Conservation (phyloP, 139 green algal genomes). For the Edaphochlamys debaryana region DNA sequence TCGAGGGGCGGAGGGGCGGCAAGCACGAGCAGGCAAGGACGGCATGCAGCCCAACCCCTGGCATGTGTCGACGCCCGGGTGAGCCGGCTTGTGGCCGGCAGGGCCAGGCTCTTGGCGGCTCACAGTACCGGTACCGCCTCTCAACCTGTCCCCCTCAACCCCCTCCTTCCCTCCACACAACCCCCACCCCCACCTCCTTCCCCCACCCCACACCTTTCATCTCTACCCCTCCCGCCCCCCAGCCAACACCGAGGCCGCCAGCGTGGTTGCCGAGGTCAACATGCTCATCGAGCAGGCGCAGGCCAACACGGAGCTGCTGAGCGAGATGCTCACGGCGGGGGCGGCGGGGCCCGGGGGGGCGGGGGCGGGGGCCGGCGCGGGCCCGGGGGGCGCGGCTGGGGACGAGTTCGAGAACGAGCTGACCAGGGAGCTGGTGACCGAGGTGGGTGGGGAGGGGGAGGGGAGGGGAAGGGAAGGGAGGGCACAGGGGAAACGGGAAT, state of each 20-base stretch:
- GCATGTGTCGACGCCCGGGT: too few relatives aligned
- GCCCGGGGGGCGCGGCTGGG: neutral
- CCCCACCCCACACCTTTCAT: too few relatives aligned
- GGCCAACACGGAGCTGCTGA: slow-evolving; percentile 59
- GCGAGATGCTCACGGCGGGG: slow-evolving; percentile 53
- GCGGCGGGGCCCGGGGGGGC: slow-evolving; percentile 11
- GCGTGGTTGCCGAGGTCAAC: slow-evolving; percentile 25
- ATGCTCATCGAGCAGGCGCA: slow-evolving; percentile 56
- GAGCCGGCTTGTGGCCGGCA: too few relatives aligned
- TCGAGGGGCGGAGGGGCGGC: too few relatives aligned
- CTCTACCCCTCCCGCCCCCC: neutral
- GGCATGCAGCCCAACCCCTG: too few relatives aligned
- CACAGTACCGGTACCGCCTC: too few relatives aligned
- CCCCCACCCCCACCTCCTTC: too few relatives aligned
- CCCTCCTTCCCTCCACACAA: too few relatives aligned
- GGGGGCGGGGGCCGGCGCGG: neutral
- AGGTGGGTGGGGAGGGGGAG: slow-evolving; percentile 41
- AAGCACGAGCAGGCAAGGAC: too few relatives aligned
- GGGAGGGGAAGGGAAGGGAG: neutral
- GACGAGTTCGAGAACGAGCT: slow-evolving; percentile 59
- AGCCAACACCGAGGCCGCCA: neutral
- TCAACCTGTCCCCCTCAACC: too few relatives aligned
- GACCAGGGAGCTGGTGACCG: slow-evolving; percentile 48
- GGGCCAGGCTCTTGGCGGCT: too few relatives aligned
- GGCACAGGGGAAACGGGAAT: neutral